These are phyloP conservation scores for Arabis hirsuta DNA, from an alignment of 345 rosid genomes.

Conservation along the genomic window DNA sequence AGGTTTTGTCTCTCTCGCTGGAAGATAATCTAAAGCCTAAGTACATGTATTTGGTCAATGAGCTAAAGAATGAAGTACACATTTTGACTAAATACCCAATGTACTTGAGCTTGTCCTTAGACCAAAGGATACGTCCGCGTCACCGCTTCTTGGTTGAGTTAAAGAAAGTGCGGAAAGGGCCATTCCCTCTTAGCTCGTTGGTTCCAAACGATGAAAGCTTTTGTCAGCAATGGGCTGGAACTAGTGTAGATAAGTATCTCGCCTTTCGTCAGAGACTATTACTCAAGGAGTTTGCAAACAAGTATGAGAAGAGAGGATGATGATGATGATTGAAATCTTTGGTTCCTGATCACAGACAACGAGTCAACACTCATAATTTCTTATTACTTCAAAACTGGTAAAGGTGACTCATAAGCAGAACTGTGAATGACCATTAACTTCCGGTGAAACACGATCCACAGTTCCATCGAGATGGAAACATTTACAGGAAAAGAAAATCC, in stretches of 20 bases:
- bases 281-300: constrained; percentile 73
- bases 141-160: constrained; percentile 86
- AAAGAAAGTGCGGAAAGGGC: constrained; percentile 93
- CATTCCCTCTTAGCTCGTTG: constrained; percentile 87
- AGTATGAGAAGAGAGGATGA: constrained; percentile 60
- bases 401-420: constrained; percentile 32
- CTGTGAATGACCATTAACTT: constrained; percentile 22
- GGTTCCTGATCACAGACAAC: constrained; percentile 8
- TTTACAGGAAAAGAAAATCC: constrained; percentile 14
- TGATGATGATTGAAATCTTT: not conserved
- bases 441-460: not conserved
- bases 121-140: constrained; percentile 94
- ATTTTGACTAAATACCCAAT: constrained; percentile 83
- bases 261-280: constrained; percentile 77
- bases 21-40: constrained; percentile 96
- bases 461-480: constrained; percentile 24
- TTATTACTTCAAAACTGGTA: constrained; percentile 18
- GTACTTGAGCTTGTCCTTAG: constrained; percentile 89
- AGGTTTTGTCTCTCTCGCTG: constrained; percentile 89
- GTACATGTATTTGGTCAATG: constrained; percentile 83
- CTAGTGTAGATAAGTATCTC: constrained; percentile 77
- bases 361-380: constrained; percentile 19
- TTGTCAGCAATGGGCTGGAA: constrained; percentile 91
- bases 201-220: constrained; percentile 86
- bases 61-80: constrained; percentile 75